Evolutionary conservation across 345 rosid genomes (phyloP).

Genomic region (Moricandia arvensis): DNA sequence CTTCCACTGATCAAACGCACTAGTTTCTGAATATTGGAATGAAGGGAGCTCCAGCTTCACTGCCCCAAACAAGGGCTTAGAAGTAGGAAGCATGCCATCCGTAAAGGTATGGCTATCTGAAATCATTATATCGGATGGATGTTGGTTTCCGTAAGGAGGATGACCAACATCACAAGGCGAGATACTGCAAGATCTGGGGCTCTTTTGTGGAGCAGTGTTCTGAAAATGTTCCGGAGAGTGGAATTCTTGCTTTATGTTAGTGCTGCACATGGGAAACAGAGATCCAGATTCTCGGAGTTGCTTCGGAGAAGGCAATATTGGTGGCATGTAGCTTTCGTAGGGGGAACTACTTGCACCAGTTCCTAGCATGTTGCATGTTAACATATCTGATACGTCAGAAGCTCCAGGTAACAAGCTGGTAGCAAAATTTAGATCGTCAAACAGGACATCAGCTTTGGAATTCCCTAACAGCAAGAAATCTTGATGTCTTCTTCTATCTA

Average conservation of each 20-base stretch:
- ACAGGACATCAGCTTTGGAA: constrained; percentile 61
- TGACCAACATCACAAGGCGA: constrained; percentile 57
- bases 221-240: constrained; percentile 52
- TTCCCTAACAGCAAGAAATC: constrained; percentile 55
- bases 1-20: constrained; percentile 69
- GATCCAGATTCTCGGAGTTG: constrained; percentile 58
- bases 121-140: constrained; percentile 52
- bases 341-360: constrained; percentile 58
- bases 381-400: constrained; percentile 63
- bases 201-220: constrained; percentile 43
- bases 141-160: constrained; percentile 44
- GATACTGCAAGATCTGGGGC: constrained; percentile 46
- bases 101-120: constrained; percentile 76
- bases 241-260: constrained; percentile 48
- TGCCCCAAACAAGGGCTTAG: constrained; percentile 68
- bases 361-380: constrained; percentile 59
- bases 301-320: constrained; percentile 54
- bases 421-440: constrained; percentile 63
- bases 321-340: constrained; percentile 56
- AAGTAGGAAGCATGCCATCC: constrained; percentile 87
- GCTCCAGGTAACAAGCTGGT: constrained; percentile 50
- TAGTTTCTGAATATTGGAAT: constrained; percentile 94
- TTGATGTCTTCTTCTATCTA: constrained; percentile 52
- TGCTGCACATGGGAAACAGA: constrained; percentile 44
- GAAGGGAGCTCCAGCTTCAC: constrained; percentile 99